Conservation (phyloP, 108 stramenopile species). For the Chaetoceros tenuissimus region DNA sequence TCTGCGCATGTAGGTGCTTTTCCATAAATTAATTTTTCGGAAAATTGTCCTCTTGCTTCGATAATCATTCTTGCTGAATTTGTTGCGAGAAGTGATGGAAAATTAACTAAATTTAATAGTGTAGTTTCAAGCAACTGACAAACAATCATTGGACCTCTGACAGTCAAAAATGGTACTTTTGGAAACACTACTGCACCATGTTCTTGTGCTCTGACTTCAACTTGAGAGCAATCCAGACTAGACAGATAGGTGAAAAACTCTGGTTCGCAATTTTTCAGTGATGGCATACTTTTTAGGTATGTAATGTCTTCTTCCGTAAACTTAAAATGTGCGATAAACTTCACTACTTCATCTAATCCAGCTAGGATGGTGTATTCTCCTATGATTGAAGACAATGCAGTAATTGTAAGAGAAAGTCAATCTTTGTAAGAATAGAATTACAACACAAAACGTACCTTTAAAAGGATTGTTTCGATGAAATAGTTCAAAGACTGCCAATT, state of each 20-base stretch:
- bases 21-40: conserved; percentile 17
- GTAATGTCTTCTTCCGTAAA: conserved; percentile 74
- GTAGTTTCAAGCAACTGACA: conserved; percentile 96
- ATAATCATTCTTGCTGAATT: conserved; percentile 96
- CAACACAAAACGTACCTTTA: conserved; percentile 78
- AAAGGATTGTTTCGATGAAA: conserved; percentile 99
- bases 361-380: conserved; percentile 92
- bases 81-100: conserved; percentile 86
- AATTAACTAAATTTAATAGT: conserved; percentile 92
- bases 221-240: conserved; percentile 57
- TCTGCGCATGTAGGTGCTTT: conserved; percentile 61
- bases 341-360: conserved; percentile 86
- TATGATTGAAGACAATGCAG: conserved; percentile 57
- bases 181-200: conserved; percentile 91
- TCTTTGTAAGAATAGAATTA: too few relatives aligned
- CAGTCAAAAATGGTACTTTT: conserved; percentile 61
- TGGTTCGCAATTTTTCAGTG: conserved; percentile 55
- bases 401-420: neutral
- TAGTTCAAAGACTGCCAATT: conserved; percentile 78
- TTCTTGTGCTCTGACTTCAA: conserved; percentile 63
- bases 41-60: conserved; percentile 68
- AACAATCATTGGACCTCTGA: conserved; percentile 86
- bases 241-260: conserved; percentile 82
- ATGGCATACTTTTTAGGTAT: conserved; percentile 66
- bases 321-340: conserved; percentile 53